A percentile compares a stretch with the other conserved stretches of the same genome.
phyloP scores from a whole-genome alignment of 2,329 filamentous ascomycete species.

The Ascochyta rabiei region DNA sequence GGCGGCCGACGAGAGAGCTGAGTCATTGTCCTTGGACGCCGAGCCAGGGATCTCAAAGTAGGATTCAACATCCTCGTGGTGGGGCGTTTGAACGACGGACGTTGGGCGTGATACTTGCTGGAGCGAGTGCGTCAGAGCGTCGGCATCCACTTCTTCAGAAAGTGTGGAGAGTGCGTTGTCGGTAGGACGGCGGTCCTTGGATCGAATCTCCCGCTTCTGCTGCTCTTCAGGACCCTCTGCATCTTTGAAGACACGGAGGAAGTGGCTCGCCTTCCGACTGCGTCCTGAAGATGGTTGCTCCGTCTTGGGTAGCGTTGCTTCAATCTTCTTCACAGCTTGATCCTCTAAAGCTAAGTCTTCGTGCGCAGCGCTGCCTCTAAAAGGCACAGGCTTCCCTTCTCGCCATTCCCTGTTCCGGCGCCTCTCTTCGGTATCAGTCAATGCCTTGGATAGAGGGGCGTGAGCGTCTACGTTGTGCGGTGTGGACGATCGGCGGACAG shows the following conservation, averaged over 20 bases:
- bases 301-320: constrained; percentile 65
- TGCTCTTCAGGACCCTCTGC: constrained; percentile 62
- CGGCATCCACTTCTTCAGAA: constrained; percentile 34
- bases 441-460: constrained; percentile 32
- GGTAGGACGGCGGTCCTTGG: constrained; percentile 43
- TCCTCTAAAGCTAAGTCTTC: constrained; percentile 53
- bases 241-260: constrained; percentile 68
- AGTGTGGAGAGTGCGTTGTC: constrained; percentile 35
- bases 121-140: constrained; percentile 23
- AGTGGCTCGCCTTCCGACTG: constrained; percentile 70
- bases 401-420: constrained; percentile 57
- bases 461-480: constrained; percentile 33
- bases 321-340: constrained; percentile 66
- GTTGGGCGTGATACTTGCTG: constrained; percentile 32
- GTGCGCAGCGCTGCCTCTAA: constrained; percentile 44
- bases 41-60: constrained; percentile 35
- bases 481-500: constrained; percentile 40
- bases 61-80: constrained; percentile 20
- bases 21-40: constrained; percentile 11
- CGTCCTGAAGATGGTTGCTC: constrained; percentile 62
- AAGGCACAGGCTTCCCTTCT: constrained; percentile 54
- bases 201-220: constrained; percentile 56
- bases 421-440: constrained; percentile 49
- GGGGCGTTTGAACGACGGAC: constrained; percentile 36
- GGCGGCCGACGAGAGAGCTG: constrained; percentile 3